phyloP scores from a whole-genome alignment of 208 protist species.

The Angomonas deanei region DNA sequence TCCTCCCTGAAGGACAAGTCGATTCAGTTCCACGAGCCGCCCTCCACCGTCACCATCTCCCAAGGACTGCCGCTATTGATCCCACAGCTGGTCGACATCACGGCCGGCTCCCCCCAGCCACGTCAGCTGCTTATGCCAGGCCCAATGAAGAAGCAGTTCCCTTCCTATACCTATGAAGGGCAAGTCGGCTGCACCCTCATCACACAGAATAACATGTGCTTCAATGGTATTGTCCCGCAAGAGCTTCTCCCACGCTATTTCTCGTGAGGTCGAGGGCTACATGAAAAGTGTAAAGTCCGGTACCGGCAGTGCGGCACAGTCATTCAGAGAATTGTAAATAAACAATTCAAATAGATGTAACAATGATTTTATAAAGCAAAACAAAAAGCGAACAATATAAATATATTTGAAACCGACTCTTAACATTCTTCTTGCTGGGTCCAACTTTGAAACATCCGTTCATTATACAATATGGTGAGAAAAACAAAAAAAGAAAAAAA shows the following conservation, averaged over 20 bases:
- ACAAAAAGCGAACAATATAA: not conserved
- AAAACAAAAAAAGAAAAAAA: too few relatives aligned
- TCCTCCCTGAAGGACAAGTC: conserved; percentile 17
- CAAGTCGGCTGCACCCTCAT: conserved; percentile 35
- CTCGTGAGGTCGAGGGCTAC: conserved; percentile 23
- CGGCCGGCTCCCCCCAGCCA: conserved; percentile 32
- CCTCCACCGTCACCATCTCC: conserved; percentile 46
- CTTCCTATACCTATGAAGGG: conserved; percentile 36
- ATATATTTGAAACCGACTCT: too few relatives aligned
- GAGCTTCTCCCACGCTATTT: conserved; percentile 24
- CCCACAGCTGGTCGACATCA: conserved; percentile 30
- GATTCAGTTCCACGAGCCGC: conserved; percentile 34
- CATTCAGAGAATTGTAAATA: conserved; percentile 13
- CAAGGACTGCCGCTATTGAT: conserved; percentile 44
- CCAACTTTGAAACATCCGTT: too few relatives aligned
- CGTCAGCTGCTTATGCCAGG: conserved; percentile 37
- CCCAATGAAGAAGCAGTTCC: conserved; percentile 28
- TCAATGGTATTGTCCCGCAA: conserved; percentile 28
- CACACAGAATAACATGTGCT: conserved; percentile 23
- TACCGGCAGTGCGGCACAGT: not conserved
- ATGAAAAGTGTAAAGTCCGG: conserved; percentile 12
- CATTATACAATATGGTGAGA: too few relatives aligned
- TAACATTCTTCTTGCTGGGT: too few relatives aligned
- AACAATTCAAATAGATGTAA: not conserved
- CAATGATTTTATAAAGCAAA: not conserved